These are phyloP conservation scores for Pholiota microspora DNA, from an alignment of 768 basidiomycete genomes.

Conservation along the genomic window DNA sequence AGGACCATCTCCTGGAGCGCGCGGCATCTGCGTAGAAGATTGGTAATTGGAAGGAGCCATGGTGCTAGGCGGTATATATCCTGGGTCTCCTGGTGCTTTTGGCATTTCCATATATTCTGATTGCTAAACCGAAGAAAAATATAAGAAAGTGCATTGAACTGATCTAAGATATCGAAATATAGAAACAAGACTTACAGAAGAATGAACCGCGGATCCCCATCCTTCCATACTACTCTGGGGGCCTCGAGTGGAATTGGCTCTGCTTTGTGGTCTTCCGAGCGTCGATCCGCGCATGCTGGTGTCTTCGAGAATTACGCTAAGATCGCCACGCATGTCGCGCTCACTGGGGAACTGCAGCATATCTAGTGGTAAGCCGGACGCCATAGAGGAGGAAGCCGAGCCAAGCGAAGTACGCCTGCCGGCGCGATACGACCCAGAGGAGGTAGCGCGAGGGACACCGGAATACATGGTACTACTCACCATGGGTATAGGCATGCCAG, in stretches of 20 bases:
- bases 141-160: neutral
- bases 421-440: conserved; percentile 14
- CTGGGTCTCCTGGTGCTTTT: conserved; percentile 1
- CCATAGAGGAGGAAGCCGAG: conserved; percentile 15
- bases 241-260: neutral
- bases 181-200: conserved; percentile 1
- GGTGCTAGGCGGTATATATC: no score
- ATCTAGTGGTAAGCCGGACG: conserved; percentile 13
- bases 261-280: neutral
- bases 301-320: conserved; percentile 19
- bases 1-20: neutral
- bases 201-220: neutral
- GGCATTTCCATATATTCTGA: conserved; percentile 3
- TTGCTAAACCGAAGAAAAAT: neutral
- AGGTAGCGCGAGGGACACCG: conserved; percentile 15
- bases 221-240: neutral
- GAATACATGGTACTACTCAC: neutral
- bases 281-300: conserved; percentile 5
- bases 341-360: conserved; percentile 16
- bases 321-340: conserved; percentile 6
- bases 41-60: neutral
- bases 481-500: conserved; percentile 5
- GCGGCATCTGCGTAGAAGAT: neutral
- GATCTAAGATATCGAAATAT: neutral
- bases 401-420: conserved; percentile 10